Base-by-base conservation (phyloP, 2,329 filamentous ascomycete genomes). In the Nemania sp. region DNA sequence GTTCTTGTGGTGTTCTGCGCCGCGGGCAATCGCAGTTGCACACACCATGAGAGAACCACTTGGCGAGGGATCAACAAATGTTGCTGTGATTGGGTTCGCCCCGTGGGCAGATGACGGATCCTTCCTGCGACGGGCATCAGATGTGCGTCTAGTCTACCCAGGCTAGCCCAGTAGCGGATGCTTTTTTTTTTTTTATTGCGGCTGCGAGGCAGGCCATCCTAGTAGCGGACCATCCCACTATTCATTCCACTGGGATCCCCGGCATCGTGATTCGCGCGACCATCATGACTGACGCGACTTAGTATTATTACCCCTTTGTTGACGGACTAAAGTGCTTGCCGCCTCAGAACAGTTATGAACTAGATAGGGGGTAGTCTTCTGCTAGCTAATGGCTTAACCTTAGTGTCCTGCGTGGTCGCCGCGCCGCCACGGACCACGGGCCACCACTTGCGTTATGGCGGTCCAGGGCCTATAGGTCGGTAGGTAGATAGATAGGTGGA, bases 81-180 rank as follows among this genome's bases (percentile, higher is more conserved):
- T n/a, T 15, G 49, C 37, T 46, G 43, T 63, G 62, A 65, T 65
- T 63, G 59, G 62, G 58, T 61, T 57, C 49, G 57, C 56, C 55
- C 5, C 58, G 15, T 62, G 62, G 58, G 53, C 64, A 68, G 67
- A 65, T 68, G 64, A 69, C 66, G 64, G 68, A 68, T 68, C 66
- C 64, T 64, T 66, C 59, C 65, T 69, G 64, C 65, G 67, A 66
- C 64, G 59, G 59, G 64, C 52, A 54, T 57, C 54, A 60, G 51
- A 53, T 42, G 46, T 55, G 53, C 63, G 51, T 60, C 35, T 60
- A 45, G 18, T 46, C 43, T 50, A 45, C 25, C 42, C 25, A 29
- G 7, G 25, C 25, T 29, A 29, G 25, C 25, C 25, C 25, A 29
- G 35, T n/a, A 37, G 18, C 50, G 29, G 46, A 42, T 54, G 29